A percentile compares a stretch with the other conserved stretches of the same genome.
These are phyloP conservation scores for Diaporthe destruens DNA, from an alignment of 2,329 filamentous ascomycete genomes.

Conservation along the genomic window DNA sequence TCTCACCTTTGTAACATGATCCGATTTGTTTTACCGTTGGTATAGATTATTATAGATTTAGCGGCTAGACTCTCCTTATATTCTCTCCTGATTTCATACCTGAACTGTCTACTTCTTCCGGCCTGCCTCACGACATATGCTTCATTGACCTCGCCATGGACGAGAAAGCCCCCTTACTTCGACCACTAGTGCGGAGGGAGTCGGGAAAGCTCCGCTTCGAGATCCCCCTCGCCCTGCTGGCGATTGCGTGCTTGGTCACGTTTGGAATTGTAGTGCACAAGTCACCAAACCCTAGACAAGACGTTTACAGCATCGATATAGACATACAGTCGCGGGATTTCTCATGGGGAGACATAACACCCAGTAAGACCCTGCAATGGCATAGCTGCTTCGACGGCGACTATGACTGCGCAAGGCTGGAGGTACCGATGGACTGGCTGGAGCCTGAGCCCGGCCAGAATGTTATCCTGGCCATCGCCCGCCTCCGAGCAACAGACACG, in stretches of 20 bases:
- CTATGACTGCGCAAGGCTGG: slow-evolving; percentile 54
- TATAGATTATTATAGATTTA: slow-evolving; percentile 13
- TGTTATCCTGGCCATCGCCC: slow-evolving; percentile 54
- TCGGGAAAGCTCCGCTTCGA: slow-evolving; percentile 29
- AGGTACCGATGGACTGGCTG: slow-evolving; percentile 58
- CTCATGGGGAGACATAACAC: slow-evolving; percentile 45
- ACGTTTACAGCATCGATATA: slow-evolving; percentile 20
- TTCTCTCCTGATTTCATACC: background rate
- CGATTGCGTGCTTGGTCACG: slow-evolving; percentile 16
- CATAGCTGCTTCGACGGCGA: slow-evolving; percentile 51
- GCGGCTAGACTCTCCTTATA: background rate
- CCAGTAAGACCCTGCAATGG: slow-evolving; percentile 52
- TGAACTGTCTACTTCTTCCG: background rate
- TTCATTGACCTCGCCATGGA: slow-evolving; percentile 31
- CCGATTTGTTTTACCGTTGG: background rate
- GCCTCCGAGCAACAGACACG: slow-evolving; percentile 50
- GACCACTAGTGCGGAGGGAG: slow-evolving; percentile 28
- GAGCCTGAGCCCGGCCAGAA: slow-evolving; percentile 51
- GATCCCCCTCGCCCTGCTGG: slow-evolving; percentile 31
- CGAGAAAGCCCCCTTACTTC: slow-evolving; percentile 38
- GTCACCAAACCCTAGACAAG: slow-evolving; percentile 36
- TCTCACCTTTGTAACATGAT: slow-evolving; percentile 27
- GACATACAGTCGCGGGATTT: background rate
- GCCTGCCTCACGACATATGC: background rate
- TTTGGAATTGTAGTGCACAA: slow-evolving; percentile 35